phyloP scores from a whole-genome alignment of 2,329 filamentous ascomycete species.

The Ophiostoma quercus region DNA sequence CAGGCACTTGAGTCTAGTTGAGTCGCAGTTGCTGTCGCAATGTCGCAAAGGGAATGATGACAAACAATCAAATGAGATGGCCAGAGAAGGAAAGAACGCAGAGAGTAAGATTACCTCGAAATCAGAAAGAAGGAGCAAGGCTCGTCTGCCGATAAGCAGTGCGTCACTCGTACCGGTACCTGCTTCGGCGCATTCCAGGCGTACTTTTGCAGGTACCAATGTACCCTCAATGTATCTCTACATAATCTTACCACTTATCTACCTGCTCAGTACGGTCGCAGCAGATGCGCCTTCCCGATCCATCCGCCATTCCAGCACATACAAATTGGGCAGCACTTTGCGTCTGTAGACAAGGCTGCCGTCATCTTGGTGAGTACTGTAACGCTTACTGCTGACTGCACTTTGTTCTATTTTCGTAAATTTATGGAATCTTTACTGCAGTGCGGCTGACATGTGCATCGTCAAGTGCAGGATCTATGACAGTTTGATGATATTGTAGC shows the following conservation, averaged over 20 bases:
- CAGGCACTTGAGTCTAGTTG: not conserved
- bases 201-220: not conserved
- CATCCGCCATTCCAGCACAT: slow-evolving; percentile 15
- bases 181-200: not conserved
- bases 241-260: not conserved
- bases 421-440: not conserved
- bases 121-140: not conserved
- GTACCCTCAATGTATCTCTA: not conserved
- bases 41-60: not conserved
- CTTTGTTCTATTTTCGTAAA: no score
- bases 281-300: slow-evolving; percentile 22
- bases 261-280: slow-evolving; percentile 8
- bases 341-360: no score
- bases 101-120: not conserved
- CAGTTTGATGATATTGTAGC: not conserved
- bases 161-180: not conserved
- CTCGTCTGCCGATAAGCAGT: not conserved
- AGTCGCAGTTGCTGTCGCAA: not conserved
- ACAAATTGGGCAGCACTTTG: not conserved
- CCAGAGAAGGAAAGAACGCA: not conserved
- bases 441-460: not conserved
- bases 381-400: no score
- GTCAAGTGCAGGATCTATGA: not conserved
- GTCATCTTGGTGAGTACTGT: no score
- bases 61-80: not conserved